Base-by-base conservation (phyloP, 2,329 filamentous ascomycete genomes). In the Penicillium polonicum region DNA sequence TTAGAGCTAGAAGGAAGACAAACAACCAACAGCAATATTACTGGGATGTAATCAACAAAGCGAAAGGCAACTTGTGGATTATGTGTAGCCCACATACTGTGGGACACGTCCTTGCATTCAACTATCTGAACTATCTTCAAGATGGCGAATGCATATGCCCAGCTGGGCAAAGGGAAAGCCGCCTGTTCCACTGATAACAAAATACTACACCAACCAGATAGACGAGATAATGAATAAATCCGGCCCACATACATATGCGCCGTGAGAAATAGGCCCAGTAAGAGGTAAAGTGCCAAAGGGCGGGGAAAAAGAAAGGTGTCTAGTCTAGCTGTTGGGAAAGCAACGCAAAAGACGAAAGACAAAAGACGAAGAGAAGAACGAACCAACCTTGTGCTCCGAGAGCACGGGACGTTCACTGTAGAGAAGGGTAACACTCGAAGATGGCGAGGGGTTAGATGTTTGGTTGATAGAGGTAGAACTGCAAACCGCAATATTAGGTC, bases 321-420 rank as follows among this genome's bases (percentile, higher is more conserved):
- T 46, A 54, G 41, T 57, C 41, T 58, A 58, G 43, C 56, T 55
- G 54, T 49, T 56, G 56, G 45, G 10, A 49, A 54, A 59, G 55
- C 52, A 58, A 60, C 61, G 57, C 38, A 59, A 59, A 60, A 62
- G 58, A 64, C 61, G 49, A 57, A 33, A 52, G 49, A 45, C 49
- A 36, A 21, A 33, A 29, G 50, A 36, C 50, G 33, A 45, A 57
- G 56, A 62, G 59, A 65, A 61, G 57, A 62, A 68, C 41, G 51
- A 64, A 75, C 72, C 69, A 72, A 75, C 72, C 72, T 75, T 70
- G 66, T 68, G 67, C 64, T 68, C 55, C 59, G 59, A 52, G 64
- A 67, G 58, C 58, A 55, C 55, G 60, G 39, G 41, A 62, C 52
- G 58, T 57, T 65, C 63, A 57, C 58, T 52, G 52, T 36, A 25